Evolutionary conservation across 208 protist species (phyloP).

Genomic region (Leishmania martiniquensis): DNA sequence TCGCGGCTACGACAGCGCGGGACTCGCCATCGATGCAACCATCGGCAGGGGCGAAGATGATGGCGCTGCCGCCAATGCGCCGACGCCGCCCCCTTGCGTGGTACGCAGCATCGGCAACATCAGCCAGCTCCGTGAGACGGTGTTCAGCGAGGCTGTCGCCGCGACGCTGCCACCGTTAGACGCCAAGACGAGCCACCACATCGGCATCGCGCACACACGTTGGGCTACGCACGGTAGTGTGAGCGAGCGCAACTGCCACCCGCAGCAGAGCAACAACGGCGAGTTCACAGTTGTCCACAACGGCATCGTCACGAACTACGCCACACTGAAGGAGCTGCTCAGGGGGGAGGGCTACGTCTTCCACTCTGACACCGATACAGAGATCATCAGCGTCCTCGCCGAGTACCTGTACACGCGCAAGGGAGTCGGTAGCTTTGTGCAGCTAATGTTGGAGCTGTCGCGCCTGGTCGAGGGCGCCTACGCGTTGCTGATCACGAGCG

Average conservation of each 20-base stretch:
- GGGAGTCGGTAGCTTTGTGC: slow-evolving; percentile 46
- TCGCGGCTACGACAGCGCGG: slow-evolving; percentile 96
- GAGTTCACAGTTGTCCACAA: slow-evolving; percentile 95
- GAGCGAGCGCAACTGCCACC: slow-evolving; percentile 94
- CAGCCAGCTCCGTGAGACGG: slow-evolving; percentile 46
- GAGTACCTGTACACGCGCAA: slow-evolving; percentile 83
- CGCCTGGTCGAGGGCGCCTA: slow-evolving; percentile 87
- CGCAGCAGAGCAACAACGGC: slow-evolving; percentile 78
- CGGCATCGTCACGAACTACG: slow-evolving; percentile 96
- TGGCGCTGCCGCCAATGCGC: background rate
- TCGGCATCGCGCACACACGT: slow-evolving; percentile 96
- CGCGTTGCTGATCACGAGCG: slow-evolving; percentile 88
- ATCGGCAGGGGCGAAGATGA: background rate
- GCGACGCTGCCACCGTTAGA: slow-evolving; percentile 42
- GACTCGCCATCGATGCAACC: slow-evolving; percentile 72
- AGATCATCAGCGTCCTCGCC: slow-evolving; percentile 93
- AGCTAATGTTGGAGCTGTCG: slow-evolving; percentile 58
- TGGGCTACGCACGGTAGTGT: slow-evolving; percentile 98
- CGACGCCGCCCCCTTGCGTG: slow-evolving; percentile 31
- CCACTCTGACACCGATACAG: slow-evolving; percentile 94
- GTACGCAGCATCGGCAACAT: slow-evolving; percentile 91
- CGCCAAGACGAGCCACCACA: slow-evolving; percentile 37
- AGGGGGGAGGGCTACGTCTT: slow-evolving; percentile 81
- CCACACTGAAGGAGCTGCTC: slow-evolving; percentile 77
- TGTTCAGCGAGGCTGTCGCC: slow-evolving; percentile 32